phyloP scores from a whole-genome alignment of 1,139 yeast genomes.

The Yamadazyma pseudoaaseri region DNA sequence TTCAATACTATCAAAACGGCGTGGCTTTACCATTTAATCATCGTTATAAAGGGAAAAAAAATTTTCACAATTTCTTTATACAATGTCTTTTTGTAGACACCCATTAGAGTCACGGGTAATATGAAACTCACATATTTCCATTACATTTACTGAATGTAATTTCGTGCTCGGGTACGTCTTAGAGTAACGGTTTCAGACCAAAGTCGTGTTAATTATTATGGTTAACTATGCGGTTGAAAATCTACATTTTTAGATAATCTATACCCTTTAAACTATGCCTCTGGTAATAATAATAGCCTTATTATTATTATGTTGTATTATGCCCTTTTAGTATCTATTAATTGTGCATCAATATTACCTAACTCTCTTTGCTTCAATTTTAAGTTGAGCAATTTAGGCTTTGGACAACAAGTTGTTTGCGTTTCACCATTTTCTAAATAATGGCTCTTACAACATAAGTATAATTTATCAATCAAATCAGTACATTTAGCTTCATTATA shows the following conservation, averaged over 20 bases:
- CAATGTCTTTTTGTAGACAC: constrained; percentile 86
- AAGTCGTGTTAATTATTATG: constrained; percentile 54
- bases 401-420: constrained; percentile 68
- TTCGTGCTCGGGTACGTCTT: constrained; percentile 95
- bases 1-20: not conserved
- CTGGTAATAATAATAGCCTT: no score
- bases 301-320: no score
- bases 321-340: constrained; percentile 18
- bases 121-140: constrained; percentile 48
- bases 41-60: constrained; percentile 1
- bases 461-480: constrained; percentile 54
- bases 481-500: constrained; percentile 67
- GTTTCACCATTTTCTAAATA: constrained; percentile 52
- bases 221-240: constrained; percentile 71
- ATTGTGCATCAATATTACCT: constrained; percentile 41
- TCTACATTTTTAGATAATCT: constrained; percentile 55
- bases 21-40: not conserved
- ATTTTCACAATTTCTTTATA: constrained; percentile 27
- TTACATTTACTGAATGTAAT: constrained; percentile 44
- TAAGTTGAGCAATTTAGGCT: constrained; percentile 50
- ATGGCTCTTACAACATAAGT: constrained; percentile 58
- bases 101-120: constrained; percentile 87
- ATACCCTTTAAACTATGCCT: no score
- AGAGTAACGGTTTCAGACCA: constrained; percentile 41
- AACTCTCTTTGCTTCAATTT: constrained; percentile 57